These are phyloP conservation scores for Mentha longifolia DNA, from an alignment of 257 asterid genomes.

Conservation along the genomic window DNA sequence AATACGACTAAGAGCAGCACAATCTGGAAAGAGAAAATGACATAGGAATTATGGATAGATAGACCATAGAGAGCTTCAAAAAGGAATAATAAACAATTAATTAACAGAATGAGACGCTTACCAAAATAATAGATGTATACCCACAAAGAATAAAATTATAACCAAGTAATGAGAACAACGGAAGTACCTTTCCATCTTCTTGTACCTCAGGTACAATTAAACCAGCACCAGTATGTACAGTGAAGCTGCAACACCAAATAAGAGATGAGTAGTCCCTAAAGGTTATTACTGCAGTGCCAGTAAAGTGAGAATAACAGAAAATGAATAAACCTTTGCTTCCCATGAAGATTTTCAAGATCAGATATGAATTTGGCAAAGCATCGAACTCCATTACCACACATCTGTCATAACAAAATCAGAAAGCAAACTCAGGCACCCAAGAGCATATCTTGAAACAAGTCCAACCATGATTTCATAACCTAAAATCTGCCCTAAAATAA, in stretches of 20 bases:
- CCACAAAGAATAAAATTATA: background rate
- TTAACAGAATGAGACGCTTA: background rate
- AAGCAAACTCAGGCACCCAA: conserved; percentile 20
- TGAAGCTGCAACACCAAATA: conserved; percentile 60
- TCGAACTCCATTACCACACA: conserved; percentile 99
- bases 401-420: conserved; percentile 48
- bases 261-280: conserved; percentile 2
- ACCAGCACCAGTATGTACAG: conserved; percentile 91
- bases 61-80: background rate
- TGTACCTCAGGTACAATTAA: conserved; percentile 86
- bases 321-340: conserved; percentile 63
- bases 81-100: background rate
- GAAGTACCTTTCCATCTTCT: conserved; percentile 84
- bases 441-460: background rate
- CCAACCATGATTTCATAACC: background rate
- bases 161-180: conserved; percentile 2
- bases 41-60: background rate
- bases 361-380: conserved; percentile 87
- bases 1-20: conserved; percentile 36
- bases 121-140: background rate
- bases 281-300: background rate
- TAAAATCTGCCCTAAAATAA: background rate
- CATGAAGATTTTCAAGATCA: conserved; percentile 73
- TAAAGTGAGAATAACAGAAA: background rate
- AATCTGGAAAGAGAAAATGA: conserved; percentile 2